Evolutionary conservation across 176 grass and related monocot genomes (phyloP), one percentile per base, ranked within the genome.

Genomic region (Juncus inflexus): DNA sequence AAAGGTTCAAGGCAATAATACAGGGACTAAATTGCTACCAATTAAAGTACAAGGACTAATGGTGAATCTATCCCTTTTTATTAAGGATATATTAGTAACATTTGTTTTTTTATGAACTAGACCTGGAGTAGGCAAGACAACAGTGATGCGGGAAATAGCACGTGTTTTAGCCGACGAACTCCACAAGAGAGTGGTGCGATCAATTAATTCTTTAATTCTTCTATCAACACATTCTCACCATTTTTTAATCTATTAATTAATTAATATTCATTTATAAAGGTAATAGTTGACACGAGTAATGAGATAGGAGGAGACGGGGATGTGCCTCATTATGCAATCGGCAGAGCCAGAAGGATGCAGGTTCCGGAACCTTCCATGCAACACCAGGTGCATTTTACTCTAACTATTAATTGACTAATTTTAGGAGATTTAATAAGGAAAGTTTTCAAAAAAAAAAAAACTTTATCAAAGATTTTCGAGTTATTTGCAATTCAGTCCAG

Each of bases 211-310:
- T 28, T 28, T 28, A 28, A 28, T 28, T 28, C 19, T 61, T 12
- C 19, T 28, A 28, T 28, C 19, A 28, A 28, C 19, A 28, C 19
- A 28, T 28, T 28, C 1, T 28, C 19, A 9, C 57, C 12, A 70
- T 71, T 58, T 45, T 59, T 57, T 12, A 40, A 12, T 71, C 50
- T 13, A 7, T 60, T 12, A 61, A 40, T 66, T 59, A 57, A 66
- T 50, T 6, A 35, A 7, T 40, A 72, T 40, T 2, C 37, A 38
- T 88, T 87, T 87, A 85, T 75, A 77, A 82, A 97, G 92, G 92
- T 97, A 78, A 89, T 97, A 58, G 92, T 97, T 45, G 92, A 97
- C 69, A 91, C 92, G 16, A 91, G 87, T 74, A 97, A 97, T 83
- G 92, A 97, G 77, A 97, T 97, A 40, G 92, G 87, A 83, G 92